These are phyloP conservation scores for Stenocarpella maydis DNA, from an alignment of 2,329 filamentous ascomycete species.

Conservation along the genomic window DNA sequence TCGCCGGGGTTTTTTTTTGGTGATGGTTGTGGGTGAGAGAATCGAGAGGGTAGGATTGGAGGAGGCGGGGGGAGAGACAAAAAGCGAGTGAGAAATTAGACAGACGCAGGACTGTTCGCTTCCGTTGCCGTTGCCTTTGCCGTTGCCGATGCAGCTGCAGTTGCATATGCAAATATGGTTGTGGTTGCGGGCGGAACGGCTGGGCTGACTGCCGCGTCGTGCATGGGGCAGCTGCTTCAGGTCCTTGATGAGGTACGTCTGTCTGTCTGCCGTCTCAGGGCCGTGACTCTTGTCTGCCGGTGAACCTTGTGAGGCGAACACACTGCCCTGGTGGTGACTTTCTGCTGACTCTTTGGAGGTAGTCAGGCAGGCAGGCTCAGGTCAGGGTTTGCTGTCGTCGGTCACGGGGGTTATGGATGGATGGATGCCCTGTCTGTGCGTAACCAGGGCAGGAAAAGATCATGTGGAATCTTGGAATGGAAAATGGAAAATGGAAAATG, in stretches of 20 bases:
- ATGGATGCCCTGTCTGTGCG: constrained; percentile 18
- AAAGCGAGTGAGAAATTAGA: constrained; percentile 35
- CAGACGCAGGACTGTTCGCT: constrained; percentile 25
- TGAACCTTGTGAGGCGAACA: constrained; percentile 6
- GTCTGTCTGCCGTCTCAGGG: constrained; percentile 22
- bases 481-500: too few relatives aligned
- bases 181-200: constrained; percentile 16
- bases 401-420: constrained; percentile 8
- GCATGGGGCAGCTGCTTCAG: constrained; percentile 28
- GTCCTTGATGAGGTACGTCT: constrained; percentile 9
- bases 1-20: neutral
- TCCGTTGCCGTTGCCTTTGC: constrained; percentile 2
- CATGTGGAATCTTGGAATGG: neutral
- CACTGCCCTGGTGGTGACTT: too few relatives aligned
- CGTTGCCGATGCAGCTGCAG: neutral
- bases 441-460: neutral
- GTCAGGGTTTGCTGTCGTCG: neutral
- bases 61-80: constrained; percentile 3
- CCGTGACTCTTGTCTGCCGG: constrained; percentile 20
- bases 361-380: neutral
- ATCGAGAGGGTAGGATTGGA: constrained; percentile 18
- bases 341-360: too few relatives aligned
- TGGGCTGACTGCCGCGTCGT: constrained; percentile 26
- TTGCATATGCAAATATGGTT: neutral
- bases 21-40: constrained; percentile 1